A percentile compares a stretch with the other conserved stretches of the same genome.
Evolutionary conservation across 192 early-diverging fungal species (phyloP).

Genomic region (Chytriomyces confervae): DNA sequence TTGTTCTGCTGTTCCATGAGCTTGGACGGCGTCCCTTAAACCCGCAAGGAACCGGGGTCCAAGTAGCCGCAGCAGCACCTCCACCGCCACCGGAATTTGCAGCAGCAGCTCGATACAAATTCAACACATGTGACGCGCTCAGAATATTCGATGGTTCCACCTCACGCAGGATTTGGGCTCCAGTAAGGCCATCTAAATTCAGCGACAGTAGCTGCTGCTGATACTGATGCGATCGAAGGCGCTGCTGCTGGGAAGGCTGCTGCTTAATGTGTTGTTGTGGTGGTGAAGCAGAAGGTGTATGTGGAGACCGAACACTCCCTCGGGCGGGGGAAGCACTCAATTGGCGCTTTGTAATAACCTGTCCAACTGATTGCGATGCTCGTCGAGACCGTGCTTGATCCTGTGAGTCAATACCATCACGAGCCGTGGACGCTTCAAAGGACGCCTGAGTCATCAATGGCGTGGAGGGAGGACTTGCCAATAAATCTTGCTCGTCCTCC

Average conservation of each 20-base stretch:
- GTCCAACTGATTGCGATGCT: too few species aligned
- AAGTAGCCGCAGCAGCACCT: background rate
- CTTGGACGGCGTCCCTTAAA: conserved; percentile 15
- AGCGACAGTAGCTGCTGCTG: conserved; percentile 13
- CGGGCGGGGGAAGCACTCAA: background rate
- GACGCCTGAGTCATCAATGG: background rate
- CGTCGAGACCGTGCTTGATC: too few species aligned
- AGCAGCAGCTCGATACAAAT: conserved; percentile 37
- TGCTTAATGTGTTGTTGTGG: too few species aligned
- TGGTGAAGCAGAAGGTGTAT: background rate
- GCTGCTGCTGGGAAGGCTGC: too few species aligned
- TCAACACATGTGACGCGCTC: conserved; percentile 12
- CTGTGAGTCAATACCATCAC: background rate
- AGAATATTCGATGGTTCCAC: conserved; percentile 32
- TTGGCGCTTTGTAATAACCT: background rate
- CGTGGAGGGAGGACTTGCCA: background rate
- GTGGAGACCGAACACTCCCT: background rate
- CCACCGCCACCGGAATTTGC: background rate
- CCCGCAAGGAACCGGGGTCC: conserved; percentile 28
- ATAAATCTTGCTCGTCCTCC: conserved; percentile 1
- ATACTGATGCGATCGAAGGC: background rate
- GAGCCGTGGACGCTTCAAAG: background rate
- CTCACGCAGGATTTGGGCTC: conserved; percentile 24
- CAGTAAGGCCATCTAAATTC: conserved; percentile 22
- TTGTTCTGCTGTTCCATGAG: conserved; percentile 1